Evolutionary conservation across 148 eudicot genomes (phyloP).

Genomic region (Chenopodium quinoa): DNA sequence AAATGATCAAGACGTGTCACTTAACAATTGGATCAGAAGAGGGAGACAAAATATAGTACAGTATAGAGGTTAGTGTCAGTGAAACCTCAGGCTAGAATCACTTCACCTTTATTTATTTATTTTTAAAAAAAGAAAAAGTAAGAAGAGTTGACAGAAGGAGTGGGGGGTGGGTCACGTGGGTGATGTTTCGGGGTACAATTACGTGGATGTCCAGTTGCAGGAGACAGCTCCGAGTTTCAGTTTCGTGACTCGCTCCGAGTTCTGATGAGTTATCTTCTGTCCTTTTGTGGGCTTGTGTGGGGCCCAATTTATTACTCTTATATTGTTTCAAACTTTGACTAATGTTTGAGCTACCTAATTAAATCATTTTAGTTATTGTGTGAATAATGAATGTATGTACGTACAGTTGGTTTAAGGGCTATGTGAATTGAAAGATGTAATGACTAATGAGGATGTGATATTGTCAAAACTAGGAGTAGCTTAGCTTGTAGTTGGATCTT

Average conservation of each 20-base stretch:
- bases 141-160: neutral
- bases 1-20: slow-evolving; percentile 3
- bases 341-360: no score
- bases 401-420: no score
- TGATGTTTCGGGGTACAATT: neutral
- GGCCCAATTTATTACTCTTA: neutral
- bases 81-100: slow-evolving; percentile 17
- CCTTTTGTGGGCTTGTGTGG: neutral
- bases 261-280: neutral
- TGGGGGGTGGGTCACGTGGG: slow-evolving; percentile 17
- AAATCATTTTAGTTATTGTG: no score
- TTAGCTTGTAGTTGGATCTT: no score
- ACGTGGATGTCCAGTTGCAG: slow-evolving; percentile 17
- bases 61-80: neutral
- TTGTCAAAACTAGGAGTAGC: no score
- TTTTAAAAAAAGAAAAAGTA: neutral
- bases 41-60: neutral
- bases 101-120: neutral
- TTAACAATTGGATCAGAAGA: neutral
- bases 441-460: no score
- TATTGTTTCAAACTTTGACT: no score
- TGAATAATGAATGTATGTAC: no score
- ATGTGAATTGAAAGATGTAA: no score
- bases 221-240: slow-evolving; percentile 19
- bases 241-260: neutral